Evolutionary conservation across 345 rosid genomes (phyloP), one percentile per base, ranked within the genome.

Genomic region (Brassica rapa): DNA sequence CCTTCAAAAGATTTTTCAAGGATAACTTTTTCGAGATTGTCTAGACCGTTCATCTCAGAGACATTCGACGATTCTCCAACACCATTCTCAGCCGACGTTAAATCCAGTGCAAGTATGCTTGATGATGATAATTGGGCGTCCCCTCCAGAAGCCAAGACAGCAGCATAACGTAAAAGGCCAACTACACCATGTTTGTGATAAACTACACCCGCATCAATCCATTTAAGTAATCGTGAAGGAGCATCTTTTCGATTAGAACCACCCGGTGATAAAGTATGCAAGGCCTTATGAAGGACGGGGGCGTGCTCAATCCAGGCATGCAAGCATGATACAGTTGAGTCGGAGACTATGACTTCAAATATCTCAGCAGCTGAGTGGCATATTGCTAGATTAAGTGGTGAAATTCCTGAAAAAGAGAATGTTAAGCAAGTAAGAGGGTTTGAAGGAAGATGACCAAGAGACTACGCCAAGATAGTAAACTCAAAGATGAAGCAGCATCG

Each of bases 311-410:
- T 89, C 98, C 98, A 94, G 80, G 95, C 88, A 83, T 80, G 87
- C 80, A 93, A 74, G 77, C 96, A 91, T n/a, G 91, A 87, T 80
- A 94, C 90, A 79, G 88, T 89, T 78, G 98, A 86, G 87, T 93
- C 98, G 63, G 89, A 88, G 73, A 91, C 96, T 84, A 95, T 85
- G 73, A 89, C 86, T 82, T 95, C 99, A 83, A 95, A 88, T 84
- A 93, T 93, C 84, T 95, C 99, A 64, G 98, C 97, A 75, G 96
- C 93, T 9, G 99, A 91, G 86, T 93, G 99, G 82, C 92, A 90
- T 80, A 89, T 93, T 25, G 99, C 99, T 85, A 95, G 90, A 86
- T 87, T 89, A 77, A 88, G 85, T 1, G 99, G 97, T 32, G 97
- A 88, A 76, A 89, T 88, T 60, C 98, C 99, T 95, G 91, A 82